Evolutionary conservation across 2,329 filamentous ascomycete species (phyloP), one percentile per base, ranked within the genome.

Genomic region (Trichoderma hamatum): DNA sequence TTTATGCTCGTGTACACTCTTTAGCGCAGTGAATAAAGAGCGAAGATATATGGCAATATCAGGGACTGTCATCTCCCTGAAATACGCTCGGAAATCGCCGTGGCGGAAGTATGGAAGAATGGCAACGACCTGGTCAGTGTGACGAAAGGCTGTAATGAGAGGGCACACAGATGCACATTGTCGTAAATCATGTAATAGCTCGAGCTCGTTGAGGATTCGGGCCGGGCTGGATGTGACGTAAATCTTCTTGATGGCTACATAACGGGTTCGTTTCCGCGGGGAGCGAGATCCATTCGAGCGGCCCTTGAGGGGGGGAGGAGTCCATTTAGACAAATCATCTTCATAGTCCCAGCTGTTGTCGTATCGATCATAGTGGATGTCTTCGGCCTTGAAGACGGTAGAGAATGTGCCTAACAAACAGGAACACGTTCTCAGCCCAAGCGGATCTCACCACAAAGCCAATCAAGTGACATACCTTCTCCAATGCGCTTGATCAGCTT

Each of bases 201-300:
- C 95, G 21, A 99, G 89, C 80, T 99, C 96, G 81, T 99, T 99
- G 77, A 97, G 88, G 74, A 99, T 98, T 56, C 96, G 92, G 32
- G 90, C 86, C 0, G 96, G 96, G 73, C 94, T 97, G 71, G 94
- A 97, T 0, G 96, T 99, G 72, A 98, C 96, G 79, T 99, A 99
- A 74, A 99, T 99, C 83, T 99, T 99, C 83, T 99, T 99, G 80
- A 99, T 92, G 24, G 96, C 96, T 71, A 99, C 96, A 76, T 91
- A 98, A 77, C 91, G 92, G 28, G 91, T 72, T 65, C 73, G 78
- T 52, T 76, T 74, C 58, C 76, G 77, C 11, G 75, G 74, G 6
- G 75, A 73, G 24, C 73, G 73, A 54, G 78, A 78, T 24, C 71
- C 69, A 24, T 77, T 79, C 60, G 80, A 76, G 75, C 80, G 74